Percentiles rank a stretch among this genome's conserved stretches.
Evolutionary conservation across 345 rosid genomes (phyloP).

Genomic region (Citrus maxima): DNA sequence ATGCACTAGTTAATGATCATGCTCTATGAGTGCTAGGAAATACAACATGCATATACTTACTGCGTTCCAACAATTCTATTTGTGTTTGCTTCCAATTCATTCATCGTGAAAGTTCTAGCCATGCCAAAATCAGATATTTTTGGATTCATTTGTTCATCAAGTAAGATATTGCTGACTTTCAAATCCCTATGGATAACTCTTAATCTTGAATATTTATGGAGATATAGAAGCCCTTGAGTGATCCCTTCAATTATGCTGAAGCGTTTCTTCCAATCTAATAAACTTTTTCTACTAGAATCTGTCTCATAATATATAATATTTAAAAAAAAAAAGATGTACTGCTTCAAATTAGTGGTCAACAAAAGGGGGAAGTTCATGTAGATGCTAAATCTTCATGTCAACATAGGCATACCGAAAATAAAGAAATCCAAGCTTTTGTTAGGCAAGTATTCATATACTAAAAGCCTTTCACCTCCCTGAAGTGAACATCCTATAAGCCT

Average conservation of each 20-base stretch:
- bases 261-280: background rate
- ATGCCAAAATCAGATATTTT: conserved; percentile 10
- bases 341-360: background rate
- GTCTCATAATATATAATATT: background rate
- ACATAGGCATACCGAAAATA: background rate
- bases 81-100: conserved; percentile 7
- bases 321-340: background rate
- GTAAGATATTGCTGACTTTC: conserved; percentile 6
- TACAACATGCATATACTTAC: background rate
- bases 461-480: background rate
- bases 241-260: conserved; percentile 13
- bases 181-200: conserved; percentile 11
- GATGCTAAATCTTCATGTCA: background rate
- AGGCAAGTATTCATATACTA: background rate
- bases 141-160: conserved; percentile 7
- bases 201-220: conserved; percentile 2
- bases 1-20: background rate
- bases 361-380: background rate
- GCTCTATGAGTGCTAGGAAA: background rate
- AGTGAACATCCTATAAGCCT: conserved; percentile 2
- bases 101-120: background rate
- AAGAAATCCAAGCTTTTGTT: conserved; percentile 5
- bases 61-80: conserved; percentile 13
- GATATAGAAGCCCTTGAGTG: conserved; percentile 12
- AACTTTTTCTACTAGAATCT: background rate